Evolutionary conservation across 805 yeast genomes (phyloP).

Genomic region (Candida taoyuanica): DNA sequence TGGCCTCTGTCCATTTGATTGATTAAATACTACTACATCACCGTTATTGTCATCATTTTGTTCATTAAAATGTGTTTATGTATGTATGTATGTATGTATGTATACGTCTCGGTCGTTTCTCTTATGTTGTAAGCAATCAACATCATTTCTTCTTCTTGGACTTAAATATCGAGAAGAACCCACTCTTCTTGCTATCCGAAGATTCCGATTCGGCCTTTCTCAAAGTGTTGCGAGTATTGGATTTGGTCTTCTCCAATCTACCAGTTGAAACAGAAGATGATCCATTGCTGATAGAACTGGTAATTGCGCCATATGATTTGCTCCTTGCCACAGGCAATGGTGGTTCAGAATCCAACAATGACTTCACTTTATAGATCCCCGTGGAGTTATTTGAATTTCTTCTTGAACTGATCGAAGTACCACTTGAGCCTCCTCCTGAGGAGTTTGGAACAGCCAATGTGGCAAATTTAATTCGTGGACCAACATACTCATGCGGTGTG

Average conservation of each 20-base stretch:
- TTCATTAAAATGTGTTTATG: too few relatives aligned
- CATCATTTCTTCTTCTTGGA: constrained; percentile 12
- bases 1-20: too few relatives aligned
- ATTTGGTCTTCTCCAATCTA: constrained; percentile 1
- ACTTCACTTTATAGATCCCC: constrained; percentile 22
- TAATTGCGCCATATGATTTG: constrained; percentile 11
- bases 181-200: constrained; percentile 7
- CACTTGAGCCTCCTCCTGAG: constrained; percentile 1
- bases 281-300: constrained; percentile 4
- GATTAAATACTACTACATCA: too few relatives aligned
- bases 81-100: neutral
- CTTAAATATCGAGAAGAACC: constrained; percentile 16
- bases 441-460: constrained; percentile 14
- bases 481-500: constrained; percentile 11
- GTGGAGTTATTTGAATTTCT: constrained; percentile 14
- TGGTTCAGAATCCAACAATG: constrained; percentile 20
- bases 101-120: neutral
- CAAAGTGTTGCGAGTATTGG: constrained; percentile 6
- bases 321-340: constrained; percentile 9
- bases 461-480: constrained; percentile 23
- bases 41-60: too few relatives aligned
- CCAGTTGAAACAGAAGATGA: too few relatives aligned
- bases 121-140: neutral
- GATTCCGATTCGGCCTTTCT: constrained; percentile 12
- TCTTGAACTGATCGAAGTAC: constrained; percentile 11